A percentile compares a stretch with the other conserved stretches of the same genome.
Conservation (phyloP, 2,329 filamentous ascomycete genomes). For the Diaporthe citrichinensis region DNA sequence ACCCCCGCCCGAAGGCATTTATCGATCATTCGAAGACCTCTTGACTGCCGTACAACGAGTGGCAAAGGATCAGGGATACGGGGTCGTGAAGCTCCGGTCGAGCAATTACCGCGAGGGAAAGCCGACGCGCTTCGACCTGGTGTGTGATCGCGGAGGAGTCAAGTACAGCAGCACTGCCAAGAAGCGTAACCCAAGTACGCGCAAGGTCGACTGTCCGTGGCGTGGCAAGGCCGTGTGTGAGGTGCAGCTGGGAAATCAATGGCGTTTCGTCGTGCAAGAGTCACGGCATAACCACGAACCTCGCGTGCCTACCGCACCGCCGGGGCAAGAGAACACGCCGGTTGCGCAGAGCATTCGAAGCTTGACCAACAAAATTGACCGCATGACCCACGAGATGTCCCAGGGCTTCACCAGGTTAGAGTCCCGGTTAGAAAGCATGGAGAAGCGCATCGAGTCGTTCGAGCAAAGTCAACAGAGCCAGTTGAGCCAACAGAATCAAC, state of each 20-base stretch:
- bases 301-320: slow-evolving; percentile 66
- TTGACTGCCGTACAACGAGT: slow-evolving; percentile 70
- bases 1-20: slow-evolving; percentile 73
- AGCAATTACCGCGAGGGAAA: slow-evolving; percentile 76
- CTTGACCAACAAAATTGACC: slow-evolving; percentile 72
- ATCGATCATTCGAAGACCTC: slow-evolving; percentile 71
- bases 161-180: slow-evolving; percentile 76
- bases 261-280: slow-evolving; percentile 74
- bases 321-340: slow-evolving; percentile 70
- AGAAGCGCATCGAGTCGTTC: slow-evolving; percentile 65
- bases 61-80: slow-evolving; percentile 74
- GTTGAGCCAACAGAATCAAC: slow-evolving; percentile 35
- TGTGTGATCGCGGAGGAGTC: slow-evolving; percentile 74
- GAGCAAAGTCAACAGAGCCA: slow-evolving; percentile 54
- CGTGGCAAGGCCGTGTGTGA: slow-evolving; percentile 75
- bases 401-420: slow-evolving; percentile 67
- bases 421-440: slow-evolving; percentile 64
- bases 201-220: slow-evolving; percentile 75
- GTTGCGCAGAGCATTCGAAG: slow-evolving; percentile 70
- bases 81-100: slow-evolving; percentile 73
- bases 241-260: slow-evolving; percentile 73
- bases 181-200: slow-evolving; percentile 74
- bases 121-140: slow-evolving; percentile 73
- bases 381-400: slow-evolving; percentile 68
- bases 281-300: slow-evolving; percentile 74